A percentile compares a stretch with the other conserved stretches of the same genome.
Conservation (phyloP, 306 rosid genomes). For the Acmispon strigosus region DNA sequence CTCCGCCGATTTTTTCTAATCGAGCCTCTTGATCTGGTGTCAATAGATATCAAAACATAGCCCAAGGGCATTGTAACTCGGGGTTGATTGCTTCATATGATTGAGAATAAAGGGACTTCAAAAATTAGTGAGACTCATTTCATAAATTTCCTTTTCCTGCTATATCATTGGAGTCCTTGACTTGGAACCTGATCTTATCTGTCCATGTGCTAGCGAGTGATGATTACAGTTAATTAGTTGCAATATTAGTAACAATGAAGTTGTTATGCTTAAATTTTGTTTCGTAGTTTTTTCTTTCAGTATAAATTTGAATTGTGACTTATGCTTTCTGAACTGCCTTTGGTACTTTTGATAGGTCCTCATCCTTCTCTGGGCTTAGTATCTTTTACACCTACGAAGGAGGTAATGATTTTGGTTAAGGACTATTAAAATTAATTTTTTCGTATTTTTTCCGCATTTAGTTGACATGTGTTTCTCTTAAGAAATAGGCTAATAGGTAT, state of each 20-base stretch:
- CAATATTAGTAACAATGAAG: neutral
- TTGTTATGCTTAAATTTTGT: neutral
- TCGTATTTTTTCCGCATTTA: neutral
- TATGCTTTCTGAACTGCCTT: conserved; percentile 20
- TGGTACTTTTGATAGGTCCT: conserved; percentile 42
- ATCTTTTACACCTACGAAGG: conserved; percentile 49
- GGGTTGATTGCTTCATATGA: neutral
- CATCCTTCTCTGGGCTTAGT: conserved; percentile 43
- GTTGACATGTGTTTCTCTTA: conserved; percentile 1
- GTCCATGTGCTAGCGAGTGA: neutral
- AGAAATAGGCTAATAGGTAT: conserved; percentile 4
- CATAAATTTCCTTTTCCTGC: neutral
- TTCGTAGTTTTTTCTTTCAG: neutral
- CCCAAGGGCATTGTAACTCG: neutral
- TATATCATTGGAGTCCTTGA: neutral
- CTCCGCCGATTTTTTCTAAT: no score
- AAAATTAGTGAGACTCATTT: neutral
- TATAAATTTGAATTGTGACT: conserved; percentile 3
- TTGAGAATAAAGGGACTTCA: neutral
- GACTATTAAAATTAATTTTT: neutral
- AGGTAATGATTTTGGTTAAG: conserved; percentile 43
- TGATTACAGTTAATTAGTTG: neutral
- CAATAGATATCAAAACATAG: no score
- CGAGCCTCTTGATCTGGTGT: no score
- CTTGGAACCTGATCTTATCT: neutral